Evolutionary conservation across 2,329 filamentous ascomycete genomes (phyloP), one percentile per base, ranked within the genome.

Genomic region (Biscogniauxia mediterranea): DNA sequence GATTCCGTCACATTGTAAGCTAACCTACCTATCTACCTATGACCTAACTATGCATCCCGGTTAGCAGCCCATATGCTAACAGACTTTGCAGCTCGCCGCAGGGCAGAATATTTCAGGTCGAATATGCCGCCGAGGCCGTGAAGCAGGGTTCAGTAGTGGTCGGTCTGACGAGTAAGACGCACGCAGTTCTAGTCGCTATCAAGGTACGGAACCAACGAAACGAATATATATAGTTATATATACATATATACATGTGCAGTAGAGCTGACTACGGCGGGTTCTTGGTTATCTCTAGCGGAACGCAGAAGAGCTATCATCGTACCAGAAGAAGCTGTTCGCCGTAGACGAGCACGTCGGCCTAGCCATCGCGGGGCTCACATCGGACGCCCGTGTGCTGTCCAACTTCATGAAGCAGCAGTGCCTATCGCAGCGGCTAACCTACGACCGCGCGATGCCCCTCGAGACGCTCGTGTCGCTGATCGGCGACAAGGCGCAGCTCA

Each of bases 321-420:
- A 99, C 86, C 95, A 99, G 82, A 97, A 97, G 86, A 99, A 99
- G 84, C 89, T 99, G 76, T 97, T 99, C 79, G 87, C 89, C 71
- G 89, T 99, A 80, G 95, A 99, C 79, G 91, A 94, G 73, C 95
- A 99, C 79, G 89, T 95, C 71, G 95, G 93, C 69, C 89, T 99
- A 73, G 93, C 94, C 73, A 96, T 99, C 73, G 95, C 95, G 69
- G 95, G 95, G 71, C 91, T 99, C 65, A 95, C 95, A 69, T 97
- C 94, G 61, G 95, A 99, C 79, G 95, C 94, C 75, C 95, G 95
- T 74, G 95, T 99, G 71, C 93, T 99, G 71, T 97, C 93, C 84
- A 99, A 99, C 87, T 99, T 97, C 84, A 98, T 99, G 94, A 98
- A 97, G 84, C 93, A 97, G 81, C 95, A 98, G 81, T 96, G 92